Evolutionary conservation across 345 rosid genomes (phyloP), one percentile per base, ranked within the genome.

Genomic region (Melastoma malabathricum): DNA sequence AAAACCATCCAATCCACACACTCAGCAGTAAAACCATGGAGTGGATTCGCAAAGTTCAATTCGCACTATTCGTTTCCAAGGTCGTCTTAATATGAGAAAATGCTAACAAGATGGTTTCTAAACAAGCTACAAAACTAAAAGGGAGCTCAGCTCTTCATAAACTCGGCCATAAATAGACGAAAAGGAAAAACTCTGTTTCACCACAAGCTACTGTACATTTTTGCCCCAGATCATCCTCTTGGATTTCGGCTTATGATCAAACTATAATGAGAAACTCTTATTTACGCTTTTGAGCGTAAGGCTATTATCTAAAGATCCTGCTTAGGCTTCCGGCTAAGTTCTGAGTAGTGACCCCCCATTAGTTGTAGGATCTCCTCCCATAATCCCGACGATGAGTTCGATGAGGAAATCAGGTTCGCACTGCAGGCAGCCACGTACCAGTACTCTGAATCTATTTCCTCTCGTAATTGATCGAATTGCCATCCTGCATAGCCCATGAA

Each of bases 351-450:
- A 49, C 92, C 96, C 3, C 94, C 96, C 96, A 86, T 86, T 48
- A 77, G 75, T 75, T 80, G 89, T 79, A 90, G 77, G 60, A 86
- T 82, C 81, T 84, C 94, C 68, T 82, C 79, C 98, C 96, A 86
- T 57, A 86, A 67, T 59, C 67, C 95, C 0, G 93, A 71, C 16
- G 68, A 71, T 47, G 71, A 59, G 4, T 55, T 71, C 0, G 72
- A 57, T 6, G 78, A 68, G 54, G 69, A 80, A 19, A 86, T 76
- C 64, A 84, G 66, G 72, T 84, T 67, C 2, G 82, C 71, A 75
- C 98, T 86, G 50, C 98, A 90, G 0, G 96, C 80, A 49, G 94
- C 94, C 1, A 84, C 85, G 46, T 73, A 65, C 98, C 98, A 90
- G 44, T 72, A 83, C 62, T 80, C 74, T 10, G 75, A 84, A 59